Evolutionary conservation across 305 asterid species (phyloP).

Genomic region (Fraxinus albicans): DNA sequence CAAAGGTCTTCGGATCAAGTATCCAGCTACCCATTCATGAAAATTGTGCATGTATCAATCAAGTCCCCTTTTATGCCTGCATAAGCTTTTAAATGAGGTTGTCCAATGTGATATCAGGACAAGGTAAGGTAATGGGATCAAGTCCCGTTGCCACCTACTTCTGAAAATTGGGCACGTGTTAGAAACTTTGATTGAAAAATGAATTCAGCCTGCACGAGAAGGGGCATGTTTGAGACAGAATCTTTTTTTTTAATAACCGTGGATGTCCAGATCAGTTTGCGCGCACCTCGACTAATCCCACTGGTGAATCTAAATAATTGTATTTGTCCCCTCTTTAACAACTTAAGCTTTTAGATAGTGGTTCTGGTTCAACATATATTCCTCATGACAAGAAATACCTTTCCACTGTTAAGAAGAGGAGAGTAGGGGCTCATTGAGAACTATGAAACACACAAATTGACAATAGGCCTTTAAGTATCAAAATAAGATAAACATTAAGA

Average conservation of each 20-base stretch:
- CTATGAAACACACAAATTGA: not conserved
- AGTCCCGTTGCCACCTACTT: not conserved
- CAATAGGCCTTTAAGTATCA: not conserved
- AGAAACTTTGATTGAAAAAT: not conserved
- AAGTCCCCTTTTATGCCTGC: not conserved
- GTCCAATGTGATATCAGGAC: not conserved
- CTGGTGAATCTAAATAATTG: not conserved
- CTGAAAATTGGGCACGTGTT: not conserved
- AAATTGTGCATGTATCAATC: not conserved
- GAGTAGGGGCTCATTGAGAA: not conserved
- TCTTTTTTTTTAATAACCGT: not conserved
- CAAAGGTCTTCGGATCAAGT: not conserved
- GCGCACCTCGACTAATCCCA: too few species aligned
- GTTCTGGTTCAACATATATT: not conserved
- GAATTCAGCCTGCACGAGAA: not conserved
- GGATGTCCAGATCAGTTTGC: too few species aligned
- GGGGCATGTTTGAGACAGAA: not conserved
- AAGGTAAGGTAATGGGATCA: not conserved
- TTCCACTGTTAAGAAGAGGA: not conserved
- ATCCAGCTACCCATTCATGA: not conserved
- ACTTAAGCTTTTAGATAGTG: not conserved
- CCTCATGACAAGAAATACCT: not conserved
- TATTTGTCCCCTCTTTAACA: not conserved
- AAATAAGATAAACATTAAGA: not conserved
- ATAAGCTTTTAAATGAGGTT: not conserved